Evolutionary conservation across 2,329 filamentous ascomycete species (phyloP), one percentile per base, ranked within the genome.

Genomic region (Bipolaris victoriae): DNA sequence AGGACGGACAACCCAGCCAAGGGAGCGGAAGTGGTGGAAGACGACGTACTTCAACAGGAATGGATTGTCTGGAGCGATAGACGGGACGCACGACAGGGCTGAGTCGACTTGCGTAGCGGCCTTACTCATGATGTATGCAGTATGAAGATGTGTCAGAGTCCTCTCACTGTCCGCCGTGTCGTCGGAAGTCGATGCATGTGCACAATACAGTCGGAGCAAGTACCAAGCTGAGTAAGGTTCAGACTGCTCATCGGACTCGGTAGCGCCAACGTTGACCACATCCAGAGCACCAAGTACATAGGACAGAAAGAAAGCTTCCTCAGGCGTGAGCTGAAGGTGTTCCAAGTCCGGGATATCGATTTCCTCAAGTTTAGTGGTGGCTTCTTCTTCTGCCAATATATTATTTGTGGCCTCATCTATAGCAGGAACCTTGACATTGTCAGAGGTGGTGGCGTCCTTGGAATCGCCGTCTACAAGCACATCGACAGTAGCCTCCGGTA

Each of bases 1-100:
- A 5, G 90, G 88, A 13, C 96, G 89, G 0, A 96, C 90, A 1
- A 97, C 91, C 94, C 95, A 99, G 22, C 95, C 95, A 0, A 98
- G 82, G 0, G 92, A 96, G 36, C 95, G 89, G 79, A 97, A 99
- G 74, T 99, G 94, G 73, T 99, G 95, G 75, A 97, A 99, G 16
- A 91, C 91, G 11, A 87, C 88, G 70, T 98, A 99, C 56, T 91
- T 88, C 0, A 97, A 76, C 18, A 98, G 80, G 76, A 99, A 99
- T 0, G 86, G 84, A 68, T 96, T 91, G 73, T 97, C 92, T 0
- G 92, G 87, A 15, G 84, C 81, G 3, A 92, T 81, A 10, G 77
- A 47, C 10, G 56, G 62, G 29, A 64, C 44, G 18, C 15, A 39
- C 15, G 61, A 58, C 5, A 62, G 20, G 10, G 56, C 47, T 13